Evolutionary conservation across 495 filamentous ascomycete species (phyloP), one percentile per base, ranked within the genome.

Genomic region (Penicillium argentinense): DNA sequence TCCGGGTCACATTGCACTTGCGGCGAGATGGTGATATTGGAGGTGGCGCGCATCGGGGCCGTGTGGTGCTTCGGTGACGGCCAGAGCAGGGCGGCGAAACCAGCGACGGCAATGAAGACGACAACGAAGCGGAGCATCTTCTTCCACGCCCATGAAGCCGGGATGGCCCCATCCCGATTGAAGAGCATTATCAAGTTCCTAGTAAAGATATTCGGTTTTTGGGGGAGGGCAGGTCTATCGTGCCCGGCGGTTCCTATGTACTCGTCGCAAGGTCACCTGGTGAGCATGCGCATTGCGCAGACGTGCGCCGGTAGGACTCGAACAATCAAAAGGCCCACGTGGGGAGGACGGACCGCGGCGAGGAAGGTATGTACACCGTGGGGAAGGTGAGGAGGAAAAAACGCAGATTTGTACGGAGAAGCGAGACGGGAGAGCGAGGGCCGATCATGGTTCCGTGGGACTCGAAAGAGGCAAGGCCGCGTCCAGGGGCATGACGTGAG

Each of bases 11-110:
- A 75, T 24, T 47, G 30, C 25, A 71, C 53, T 17, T 59, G 39
- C 30, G 64, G 38, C 16, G 62, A 59, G 21, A 73, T 46, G 23
- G 70, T 71, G 45, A 73, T 61, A 39, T 73, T 73, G 34, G 60
- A 49, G 9, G 45, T 39, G 11, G 57, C 42, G 22, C 58, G 43
- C n/a, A 59, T 21, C 7, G 50, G 47, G 18, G 54, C 19, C 25
- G 39, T 22, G 18, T 46, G 28, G n/a, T 39, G 28, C n/a, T 56
- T 53, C 33, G 59, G 22, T 1, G 53, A 53, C 0, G 66, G 67
- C 62, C 67, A 64, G 12, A 69, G 53, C 22, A 71, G 36, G 19
- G 56, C 21, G 12, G 47, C 41, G 7, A 63, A 60, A 22, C 43
- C 43, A n/a, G 46, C 23, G 30, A 61, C 42, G 13, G 56, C 43